Evolutionary conservation across 116 monocot species (phyloP).

Genomic region (Posidonia oceanica): DNA sequence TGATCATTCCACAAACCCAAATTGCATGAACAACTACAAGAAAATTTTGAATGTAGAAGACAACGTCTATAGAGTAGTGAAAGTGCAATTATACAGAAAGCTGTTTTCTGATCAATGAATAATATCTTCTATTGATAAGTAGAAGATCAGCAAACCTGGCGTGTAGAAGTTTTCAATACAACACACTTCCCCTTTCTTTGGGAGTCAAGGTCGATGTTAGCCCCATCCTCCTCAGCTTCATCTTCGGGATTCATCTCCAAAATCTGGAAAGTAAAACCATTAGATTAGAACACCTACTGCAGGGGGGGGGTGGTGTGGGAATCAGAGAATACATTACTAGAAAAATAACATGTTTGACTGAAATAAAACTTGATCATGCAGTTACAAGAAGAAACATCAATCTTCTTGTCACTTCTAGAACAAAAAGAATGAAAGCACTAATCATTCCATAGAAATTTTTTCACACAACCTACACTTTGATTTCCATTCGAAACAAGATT

Average conservation of each 20-base stretch:
- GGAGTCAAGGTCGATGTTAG: slow-evolving; percentile 87
- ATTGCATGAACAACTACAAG: neutral
- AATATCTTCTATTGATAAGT: neutral
- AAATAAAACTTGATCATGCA: too few species aligned
- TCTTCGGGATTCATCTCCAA: slow-evolving; percentile 99
- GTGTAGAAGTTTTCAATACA: slow-evolving; percentile 92
- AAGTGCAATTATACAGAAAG: slow-evolving; percentile 1
- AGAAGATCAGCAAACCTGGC: slow-evolving; percentile 41
- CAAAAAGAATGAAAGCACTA: too few species aligned
- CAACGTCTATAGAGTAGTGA: neutral
- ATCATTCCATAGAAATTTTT: too few species aligned
- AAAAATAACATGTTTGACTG: too few species aligned
- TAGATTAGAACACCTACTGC: neutral
- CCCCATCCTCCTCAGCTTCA: slow-evolving; percentile 97
- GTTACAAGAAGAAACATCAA: too few species aligned
- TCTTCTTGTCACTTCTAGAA: too few species aligned
- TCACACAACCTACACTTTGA: too few species aligned
- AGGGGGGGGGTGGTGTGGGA: too few species aligned
- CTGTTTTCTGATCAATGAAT: neutral
- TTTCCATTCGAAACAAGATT: too few species aligned
- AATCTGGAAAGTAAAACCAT: slow-evolving; percentile 39
- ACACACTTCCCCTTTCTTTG: slow-evolving; percentile 97
- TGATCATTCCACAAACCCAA: neutral
- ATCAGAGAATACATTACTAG: neutral
- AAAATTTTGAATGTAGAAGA: neutral